Base-by-base conservation (phyloP, 768 basidiomycete genomes). In the Tricholoma flavovirens region DNA sequence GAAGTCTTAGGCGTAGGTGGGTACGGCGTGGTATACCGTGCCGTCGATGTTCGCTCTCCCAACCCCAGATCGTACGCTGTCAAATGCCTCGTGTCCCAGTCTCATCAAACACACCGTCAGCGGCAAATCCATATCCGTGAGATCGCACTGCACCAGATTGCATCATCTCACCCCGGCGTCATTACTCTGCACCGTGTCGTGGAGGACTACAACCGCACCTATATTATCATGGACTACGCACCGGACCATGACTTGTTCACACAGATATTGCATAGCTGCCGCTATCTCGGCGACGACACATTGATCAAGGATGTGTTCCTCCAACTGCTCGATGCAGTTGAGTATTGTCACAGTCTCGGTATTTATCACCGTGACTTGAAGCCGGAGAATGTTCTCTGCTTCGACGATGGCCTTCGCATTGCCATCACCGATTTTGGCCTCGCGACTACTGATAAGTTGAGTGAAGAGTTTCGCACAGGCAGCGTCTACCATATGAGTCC, bases 311-410 rank as follows among this genome's bases (percentile, higher is more conserved):
- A 84, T 61, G 88, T 96, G 60, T 98, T 98, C 75, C 77, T 93
- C 55, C 96, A 99, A 70, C 84, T 99, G 64, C 78, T 98, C 64
- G 93, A 96, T 64, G 91, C 93, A 17, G 90, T 98, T 67, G 88
- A 93, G 62, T 89, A 93, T 72, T 94, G 93, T 71, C 96, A 99
- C 70, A 82, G 82, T 29, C 76, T 90, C 56, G 90, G 91, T 54
- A 93, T 99, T 66, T 97, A 90, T 76, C 96, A 98, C 71, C 90
- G 96, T 49, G 96, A 98, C 71, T 76, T 99, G 67, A 99, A 98
- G 77, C 97, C 97, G 6, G 97, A 99, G 77, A 97, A 93, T 69
- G 84, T 97, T 59, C 77, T 98, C 55, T 95, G 93, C 72, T 88
- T 87, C 77, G 80, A 87, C 70, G 73, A 79, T 62, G 94, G 93